Evolutionary conservation across 805 yeast species (phyloP), one percentile per base, ranked within the genome.

Genomic region (Pichia insulana): DNA sequence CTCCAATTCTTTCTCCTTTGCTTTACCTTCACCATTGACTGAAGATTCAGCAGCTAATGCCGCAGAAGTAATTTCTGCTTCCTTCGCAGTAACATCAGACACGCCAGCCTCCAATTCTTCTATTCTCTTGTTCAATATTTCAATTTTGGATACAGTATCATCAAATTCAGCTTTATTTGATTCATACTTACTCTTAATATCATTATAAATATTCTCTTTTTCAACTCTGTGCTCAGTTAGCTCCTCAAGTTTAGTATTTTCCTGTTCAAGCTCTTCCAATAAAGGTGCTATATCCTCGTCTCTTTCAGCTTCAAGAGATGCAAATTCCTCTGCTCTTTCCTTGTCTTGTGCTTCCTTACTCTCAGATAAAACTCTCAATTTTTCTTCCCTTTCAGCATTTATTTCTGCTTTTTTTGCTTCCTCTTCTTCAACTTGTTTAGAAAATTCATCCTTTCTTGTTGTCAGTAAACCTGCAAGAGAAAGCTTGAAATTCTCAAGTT

Each of bases 271-370:
- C 51, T 73, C 78, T 30, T 68, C 76, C 51, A 76, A 65, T 17
- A 70, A 58, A 37, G 85, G 85, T 39, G 72, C 69, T 49, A 77
- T 57, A 38, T 69, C 70, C 43, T 64, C 74, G 51, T 76, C 80
- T 50, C 70, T 69, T 51, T 72, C 80, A 12, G 65, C 62, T 55
- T 76, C 76, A 59, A 74, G 57, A 17, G 49, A 58, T 36, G 63
- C 70, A 48, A 74, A 61, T 51, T 73, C 79, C 12, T 57, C 58
- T 47, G 66, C 64, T 53, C 80, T 68, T 36, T 58, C 69, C n/a
- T 54, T 57, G 48, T 69, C 69, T 48, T 68, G 64, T 19, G 56
- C 71, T 3, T 58, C 61, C 51, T 73, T 76, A 44, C 64, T 68
- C 19, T 56, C 63, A 42, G 63, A 68, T 38, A 74, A 63, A 41